These are phyloP conservation scores for Nepenthes gracilis DNA, from an alignment of 148 eudicot species.

Conservation along the genomic window DNA sequence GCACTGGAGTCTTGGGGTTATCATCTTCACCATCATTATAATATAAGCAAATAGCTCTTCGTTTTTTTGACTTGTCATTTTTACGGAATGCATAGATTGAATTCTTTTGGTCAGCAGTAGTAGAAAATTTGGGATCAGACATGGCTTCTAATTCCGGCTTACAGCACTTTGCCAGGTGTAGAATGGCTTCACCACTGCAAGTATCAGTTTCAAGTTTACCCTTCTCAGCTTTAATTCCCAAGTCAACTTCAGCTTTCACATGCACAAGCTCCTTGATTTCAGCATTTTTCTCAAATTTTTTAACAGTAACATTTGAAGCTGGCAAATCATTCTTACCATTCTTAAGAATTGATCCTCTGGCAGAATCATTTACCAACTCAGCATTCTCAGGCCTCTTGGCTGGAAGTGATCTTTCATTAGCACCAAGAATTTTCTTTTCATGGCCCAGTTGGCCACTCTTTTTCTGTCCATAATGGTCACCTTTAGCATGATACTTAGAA, in stretches of 20 bases:
- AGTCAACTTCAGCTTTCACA: constrained; percentile 19
- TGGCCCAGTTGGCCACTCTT: constrained; percentile 11
- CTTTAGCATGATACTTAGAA: constrained; percentile 10
- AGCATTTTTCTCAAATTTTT: constrained; percentile 11
- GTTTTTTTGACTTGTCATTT: constrained; percentile 28
- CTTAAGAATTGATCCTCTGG: constrained; percentile 12
- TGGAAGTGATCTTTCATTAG: constrained; percentile 20
- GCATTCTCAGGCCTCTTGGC: constrained; percentile 26
- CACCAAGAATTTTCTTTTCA: constrained; percentile 12
- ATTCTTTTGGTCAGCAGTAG: constrained; percentile 15
- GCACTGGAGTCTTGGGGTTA: constrained; percentile 73
- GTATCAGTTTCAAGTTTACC: constrained; percentile 7
- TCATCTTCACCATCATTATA: constrained; percentile 72
- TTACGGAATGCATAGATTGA: constrained; percentile 12
- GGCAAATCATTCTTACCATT: constrained; percentile 18
- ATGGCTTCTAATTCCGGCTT: constrained; percentile 19
- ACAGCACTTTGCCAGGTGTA: constrained; percentile 32
- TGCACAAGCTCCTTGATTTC: constrained; percentile 7
- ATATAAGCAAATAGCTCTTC: constrained; percentile 72
- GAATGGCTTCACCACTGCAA: constrained; percentile 32
- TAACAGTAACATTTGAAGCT: constrained; percentile 8
- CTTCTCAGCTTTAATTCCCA: constrained; percentile 6
- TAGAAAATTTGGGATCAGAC: constrained; percentile 14
- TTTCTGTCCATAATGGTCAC: constrained; percentile 15
- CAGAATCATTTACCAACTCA: constrained; percentile 17